Conservation (phyloP, 192 early-diverging fungal genomes). For the Funneliformis geosporum region DNA sequence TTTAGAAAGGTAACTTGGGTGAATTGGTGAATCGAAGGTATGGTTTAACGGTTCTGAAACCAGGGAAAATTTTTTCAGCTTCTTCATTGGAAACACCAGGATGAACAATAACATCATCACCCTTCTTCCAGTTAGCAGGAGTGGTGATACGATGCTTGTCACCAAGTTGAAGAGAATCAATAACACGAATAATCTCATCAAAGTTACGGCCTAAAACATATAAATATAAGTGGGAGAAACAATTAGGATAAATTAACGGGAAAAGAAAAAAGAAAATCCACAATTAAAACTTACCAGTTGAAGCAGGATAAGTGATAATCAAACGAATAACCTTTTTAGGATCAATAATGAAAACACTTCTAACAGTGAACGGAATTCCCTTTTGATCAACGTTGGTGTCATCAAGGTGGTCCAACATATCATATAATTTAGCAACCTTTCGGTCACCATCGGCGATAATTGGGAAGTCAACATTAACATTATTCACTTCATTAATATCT, state of each 20-base stretch:
- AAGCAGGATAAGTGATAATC: conserved; percentile 92
- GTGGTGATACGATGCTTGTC: conserved; percentile 90
- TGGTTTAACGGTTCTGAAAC: conserved; percentile 75
- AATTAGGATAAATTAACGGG: not conserved
- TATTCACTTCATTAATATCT: conserved; percentile 92
- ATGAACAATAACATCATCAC: conserved; percentile 90
- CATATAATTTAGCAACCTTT: conserved; percentile 86
- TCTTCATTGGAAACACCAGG: conserved; percentile 79
- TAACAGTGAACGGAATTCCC: conserved; percentile 94
- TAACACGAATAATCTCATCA: conserved; percentile 91
- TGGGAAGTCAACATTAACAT: conserved; percentile 78
- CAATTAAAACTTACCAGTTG: conserved; percentile 45
- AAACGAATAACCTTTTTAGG: conserved; percentile 88
- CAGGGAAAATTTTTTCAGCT: conserved; percentile 84
- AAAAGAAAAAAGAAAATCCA: not conserved
- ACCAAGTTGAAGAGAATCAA: conserved; percentile 91
- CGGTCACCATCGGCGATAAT: conserved; percentile 94
- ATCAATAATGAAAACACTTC: conserved; percentile 95
- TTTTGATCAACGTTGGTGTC: conserved; percentile 82
- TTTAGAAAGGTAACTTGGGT: conserved; percentile 47
- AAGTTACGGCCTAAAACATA: conserved; percentile 88
- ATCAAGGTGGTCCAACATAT: conserved; percentile 97
- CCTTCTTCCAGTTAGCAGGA: conserved; percentile 90
- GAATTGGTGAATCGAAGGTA: conserved; percentile 69
- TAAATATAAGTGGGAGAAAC: not conserved